Percentiles rank a stretch among this genome's conserved stretches.
Evolutionary conservation across 345 rosid genomes (phyloP).

Genomic region (Rubroshorea leprosula): DNA sequence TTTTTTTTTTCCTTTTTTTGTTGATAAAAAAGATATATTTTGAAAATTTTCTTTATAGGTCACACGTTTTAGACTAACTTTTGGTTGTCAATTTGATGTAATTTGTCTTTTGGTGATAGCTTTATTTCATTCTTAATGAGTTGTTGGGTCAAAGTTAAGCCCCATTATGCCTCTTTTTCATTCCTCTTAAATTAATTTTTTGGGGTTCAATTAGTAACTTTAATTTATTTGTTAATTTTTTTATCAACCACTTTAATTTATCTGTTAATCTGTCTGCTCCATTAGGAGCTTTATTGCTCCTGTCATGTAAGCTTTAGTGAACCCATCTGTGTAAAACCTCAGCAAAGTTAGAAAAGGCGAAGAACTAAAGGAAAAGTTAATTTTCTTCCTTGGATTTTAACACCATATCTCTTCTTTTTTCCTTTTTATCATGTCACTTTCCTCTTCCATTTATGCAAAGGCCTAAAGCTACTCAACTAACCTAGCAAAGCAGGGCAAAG

Average conservation of each 20-base stretch:
- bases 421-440: slow-evolving; percentile 19
- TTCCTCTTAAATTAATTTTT: too few relatives aligned
- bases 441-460: slow-evolving; percentile 16
- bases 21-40: background rate
- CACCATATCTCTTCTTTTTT: slow-evolving; percentile 8
- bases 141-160: slow-evolving; percentile 13
- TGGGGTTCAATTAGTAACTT: too few relatives aligned
- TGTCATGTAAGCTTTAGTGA: slow-evolving; percentile 11
- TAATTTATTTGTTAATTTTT: background rate
- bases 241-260: too few relatives aligned
- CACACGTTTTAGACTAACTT: slow-evolving; percentile 17
- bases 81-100: slow-evolving; percentile 9
- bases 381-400: slow-evolving; percentile 22
- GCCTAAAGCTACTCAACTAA: slow-evolving; percentile 15
- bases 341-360: slow-evolving; percentile 22
- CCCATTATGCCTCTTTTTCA: slow-evolving; percentile 8
- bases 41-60: slow-evolving; percentile 12
- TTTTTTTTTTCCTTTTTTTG: too few relatives aligned
- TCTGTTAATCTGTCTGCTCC: slow-evolving; percentile 13
- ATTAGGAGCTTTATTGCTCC: background rate
- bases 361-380: slow-evolving; percentile 24
- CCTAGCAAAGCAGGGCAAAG: slow-evolving; percentile 11
- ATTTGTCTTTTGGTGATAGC: slow-evolving; percentile 6
- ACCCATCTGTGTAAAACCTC: slow-evolving; percentile 23
- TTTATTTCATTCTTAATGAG: slow-evolving; percentile 19